Conservation (phyloP, 2,329 filamentous ascomycete species). For the Alternaria novae-zelandiae region DNA sequence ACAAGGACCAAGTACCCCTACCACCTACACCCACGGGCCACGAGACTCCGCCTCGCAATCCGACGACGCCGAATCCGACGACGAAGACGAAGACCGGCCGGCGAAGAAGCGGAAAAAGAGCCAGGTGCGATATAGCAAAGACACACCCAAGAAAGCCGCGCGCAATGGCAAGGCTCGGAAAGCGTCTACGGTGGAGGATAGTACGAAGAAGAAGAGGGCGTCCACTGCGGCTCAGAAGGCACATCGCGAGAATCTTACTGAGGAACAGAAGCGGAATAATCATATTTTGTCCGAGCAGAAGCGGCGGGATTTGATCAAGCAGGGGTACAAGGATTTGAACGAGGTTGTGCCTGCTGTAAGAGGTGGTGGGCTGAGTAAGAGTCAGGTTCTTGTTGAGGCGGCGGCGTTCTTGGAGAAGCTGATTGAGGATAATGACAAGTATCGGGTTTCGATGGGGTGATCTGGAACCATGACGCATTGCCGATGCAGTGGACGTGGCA, state of each 20-base stretch:
- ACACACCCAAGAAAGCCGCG: constrained; percentile 24
- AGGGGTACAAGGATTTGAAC: constrained; percentile 81
- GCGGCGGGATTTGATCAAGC: constrained; percentile 78
- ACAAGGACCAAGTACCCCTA: constrained; percentile 13
- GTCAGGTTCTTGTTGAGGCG: constrained; percentile 75
- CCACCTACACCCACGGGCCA: constrained; percentile 6
- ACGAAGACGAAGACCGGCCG: constrained; percentile 28
- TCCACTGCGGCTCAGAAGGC: constrained; percentile 34
- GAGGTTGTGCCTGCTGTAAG: constrained; percentile 76
- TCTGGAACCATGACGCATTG: not conserved
- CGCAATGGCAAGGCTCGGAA: constrained; percentile 33
- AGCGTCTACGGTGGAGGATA: constrained; percentile 20
- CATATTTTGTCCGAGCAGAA: constrained; percentile 90
- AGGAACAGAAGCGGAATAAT: constrained; percentile 83
- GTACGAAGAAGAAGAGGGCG: constrained; percentile 35
- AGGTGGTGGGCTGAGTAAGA: constrained; percentile 81
- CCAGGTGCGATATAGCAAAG: constrained; percentile 17
- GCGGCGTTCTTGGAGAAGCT: constrained; percentile 80
- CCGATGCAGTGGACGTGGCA: not conserved
- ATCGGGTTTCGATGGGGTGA: constrained; percentile 8
- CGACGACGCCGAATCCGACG: constrained; percentile 30
- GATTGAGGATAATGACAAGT: constrained; percentile 65
- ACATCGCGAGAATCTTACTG: constrained; percentile 66
- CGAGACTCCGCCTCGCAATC: constrained; percentile 30
- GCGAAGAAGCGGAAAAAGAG: constrained; percentile 37